phyloP scores from a whole-genome alignment of 106 monocot genomes.

The Dioscorea dumetorum region DNA sequence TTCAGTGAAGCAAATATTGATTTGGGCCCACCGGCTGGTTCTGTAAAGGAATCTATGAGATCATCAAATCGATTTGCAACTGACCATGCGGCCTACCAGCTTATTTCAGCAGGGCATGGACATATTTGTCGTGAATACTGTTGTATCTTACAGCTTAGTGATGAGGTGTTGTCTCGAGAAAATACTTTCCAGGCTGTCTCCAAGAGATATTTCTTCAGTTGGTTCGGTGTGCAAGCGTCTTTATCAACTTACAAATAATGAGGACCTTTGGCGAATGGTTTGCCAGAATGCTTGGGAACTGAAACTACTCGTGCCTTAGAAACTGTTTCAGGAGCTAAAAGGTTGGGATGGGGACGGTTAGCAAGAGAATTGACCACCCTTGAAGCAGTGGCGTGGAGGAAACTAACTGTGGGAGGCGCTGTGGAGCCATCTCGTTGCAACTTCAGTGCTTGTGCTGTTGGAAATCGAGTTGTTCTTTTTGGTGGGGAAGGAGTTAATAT shows the following conservation, averaged over 20 bases:
- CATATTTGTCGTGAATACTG: slow-evolving; percentile 56
- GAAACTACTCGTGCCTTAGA: slow-evolving; percentile 74
- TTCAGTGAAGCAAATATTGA: slow-evolving; percentile 75
- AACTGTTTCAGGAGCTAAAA: slow-evolving; percentile 50
- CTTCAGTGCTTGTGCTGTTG: slow-evolving; percentile 95
- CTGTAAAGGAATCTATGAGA: slow-evolving; percentile 33
- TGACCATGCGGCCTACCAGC: slow-evolving; percentile 20
- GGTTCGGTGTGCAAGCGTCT: slow-evolving; percentile 69
- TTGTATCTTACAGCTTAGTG: slow-evolving; percentile 64
- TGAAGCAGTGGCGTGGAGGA: slow-evolving; percentile 87
- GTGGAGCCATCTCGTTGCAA: slow-evolving; percentile 97
- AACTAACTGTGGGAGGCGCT: slow-evolving; percentile 74
- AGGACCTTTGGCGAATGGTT: slow-evolving; percentile 90
- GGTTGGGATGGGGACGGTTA: slow-evolving; percentile 71
- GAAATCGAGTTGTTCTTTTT: slow-evolving; percentile 88
- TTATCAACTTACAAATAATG: slow-evolving; percentile 53
- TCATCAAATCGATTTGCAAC: slow-evolving; percentile 6
- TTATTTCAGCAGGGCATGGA: slow-evolving; percentile 22
- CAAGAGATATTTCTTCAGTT: slow-evolving; percentile 82
- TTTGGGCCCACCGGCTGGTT: slow-evolving; percentile 56
- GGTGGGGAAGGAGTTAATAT: slow-evolving; percentile 96
- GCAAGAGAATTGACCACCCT: slow-evolving; percentile 90
- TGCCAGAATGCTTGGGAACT: slow-evolving; percentile 88
- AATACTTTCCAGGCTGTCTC: slow-evolving; percentile 66
- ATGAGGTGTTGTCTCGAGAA: slow-evolving; percentile 85